Evolutionary conservation across 129 eudicot genomes (phyloP), one percentile per base, ranked within the genome.

Genomic region (sunflower (Helianthus annuus)): DNA sequence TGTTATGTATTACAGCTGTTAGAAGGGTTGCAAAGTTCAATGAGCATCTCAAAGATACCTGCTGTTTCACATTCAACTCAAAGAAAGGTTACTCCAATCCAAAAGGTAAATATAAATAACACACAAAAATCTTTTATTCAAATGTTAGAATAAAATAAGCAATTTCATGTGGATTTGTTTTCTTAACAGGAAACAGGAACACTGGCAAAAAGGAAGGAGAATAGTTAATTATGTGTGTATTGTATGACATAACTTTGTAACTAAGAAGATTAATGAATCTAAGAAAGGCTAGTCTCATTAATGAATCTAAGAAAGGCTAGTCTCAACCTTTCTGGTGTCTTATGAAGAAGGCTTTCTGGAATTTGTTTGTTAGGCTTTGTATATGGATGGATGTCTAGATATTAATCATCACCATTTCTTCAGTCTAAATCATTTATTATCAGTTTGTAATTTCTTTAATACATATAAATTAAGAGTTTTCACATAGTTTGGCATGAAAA

Each of bases 21-120:
- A 82, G 97, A 90, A 80, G 98, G 98, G 42, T 76, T 94, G 76
- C 98, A 94, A 68, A 94, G 93, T 68, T 90, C 97, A 10, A 54
- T 94, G 76, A 82, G 81, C 1, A 76, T 84, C 60, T 81, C 97
- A 34, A 90, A 87, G 79, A 42, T 78, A 38, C 89, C 97, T 16
- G 54, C 96, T 64, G 77, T 79, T 73, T 80, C 90, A 46, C 88
- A 87, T 70, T 88, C 85, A 57, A 69, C 74, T 67, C 87, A 76
- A 27, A 88, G 80, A 64, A 83, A 74, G 68, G 72, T 81, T 69
- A 68, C 85, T 61, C 34, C 87, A 55, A 77, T 61, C 34, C 87
- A 55, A 79, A 79, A 85, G 86, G 92, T 87, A 79, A 27, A 16
- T n/a, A n/a, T 87, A 79, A 27, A 29, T 75, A 44, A 8, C 34